A percentile compares a stretch with the other conserved stretches of the same genome.
These are phyloP conservation scores for Phytopythium vexans DNA, from an alignment of 352 stramenopile genomes.

Conservation along the genomic window DNA sequence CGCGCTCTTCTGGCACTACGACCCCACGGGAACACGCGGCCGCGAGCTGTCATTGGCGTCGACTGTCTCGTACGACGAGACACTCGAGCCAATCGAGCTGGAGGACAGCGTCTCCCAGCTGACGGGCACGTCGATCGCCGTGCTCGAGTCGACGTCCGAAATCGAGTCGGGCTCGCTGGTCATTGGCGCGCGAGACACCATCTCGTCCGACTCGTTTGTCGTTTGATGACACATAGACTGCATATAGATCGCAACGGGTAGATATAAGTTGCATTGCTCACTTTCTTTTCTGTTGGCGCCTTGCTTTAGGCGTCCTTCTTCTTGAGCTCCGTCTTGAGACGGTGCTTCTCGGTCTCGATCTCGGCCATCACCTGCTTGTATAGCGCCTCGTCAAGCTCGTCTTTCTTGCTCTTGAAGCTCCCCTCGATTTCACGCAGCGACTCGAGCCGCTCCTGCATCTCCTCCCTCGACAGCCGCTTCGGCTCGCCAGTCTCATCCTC, in stretches of 20 bases:
- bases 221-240: not conserved
- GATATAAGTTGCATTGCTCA: not conserved
- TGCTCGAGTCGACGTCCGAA: slow-evolving; percentile 6
- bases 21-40: slow-evolving; percentile 9
- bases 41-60: slow-evolving; percentile 2
- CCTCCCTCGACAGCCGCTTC: slow-evolving; percentile 42
- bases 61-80: not conserved
- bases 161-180: not conserved
- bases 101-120: not conserved
- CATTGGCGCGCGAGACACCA: slow-evolving; percentile 5
- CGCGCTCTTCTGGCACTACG: slow-evolving; percentile 42
- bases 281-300: not conserved
- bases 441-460: slow-evolving; percentile 62
- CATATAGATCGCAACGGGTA: too few relatives aligned
- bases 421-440: slow-evolving; percentile 58
- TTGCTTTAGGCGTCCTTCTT: slow-evolving; percentile 12
- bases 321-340: slow-evolving; percentile 60
- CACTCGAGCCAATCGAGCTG: not conserved
- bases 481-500: slow-evolving; percentile 8
- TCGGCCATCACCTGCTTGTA: slow-evolving; percentile 64
- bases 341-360: slow-evolving; percentile 63
- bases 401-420: slow-evolving; percentile 55
- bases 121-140: slow-evolving; percentile 5
- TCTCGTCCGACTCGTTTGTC: slow-evolving; percentile 6
- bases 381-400: slow-evolving; percentile 55